Evolutionary conservation across 1,284 basidiomycete species (phyloP), one percentile per base, ranked within the genome.

Genomic region (Singerocomus inundabilis): DNA sequence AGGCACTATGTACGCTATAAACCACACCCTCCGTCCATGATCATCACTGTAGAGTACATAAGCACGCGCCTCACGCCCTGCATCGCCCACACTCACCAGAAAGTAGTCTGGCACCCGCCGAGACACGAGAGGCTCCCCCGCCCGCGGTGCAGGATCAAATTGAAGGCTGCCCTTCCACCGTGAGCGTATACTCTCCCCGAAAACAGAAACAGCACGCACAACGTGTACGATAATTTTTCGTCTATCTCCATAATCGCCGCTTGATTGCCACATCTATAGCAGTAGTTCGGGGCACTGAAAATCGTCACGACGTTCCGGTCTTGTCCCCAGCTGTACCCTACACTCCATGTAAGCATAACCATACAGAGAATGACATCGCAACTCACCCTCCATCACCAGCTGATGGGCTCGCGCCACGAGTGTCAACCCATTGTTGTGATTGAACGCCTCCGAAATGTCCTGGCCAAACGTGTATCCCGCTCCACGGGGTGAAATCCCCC

Each of bases 201-300:
- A 44, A 49, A 32, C 13, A 48, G 26, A 28, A 46, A 44, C 34
- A 33, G 25, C 15, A 78, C 88, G 51, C 61, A 90, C 89, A 93
- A 93, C 72, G 88, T 93, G 72, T 93, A 93, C 55, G 91, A 91
- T 81, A 95, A 78, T 78, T 94, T 94, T 81, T 99, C 97, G 73
- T 99, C 96, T 72, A 99, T 98, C 75, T 99, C 96, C 88, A 99
- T 97, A 70, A 99, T 99, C 43, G 97, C 97, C 42, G 96, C 96
- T 70, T 99, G 97, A 73, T 99, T 99, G 49, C 96, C 96, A 70
- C 97, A 99, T 69, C 97, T 83, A 79, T 99, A 99, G 75, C 97
- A 99, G 75, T 97, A 97, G 75, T 98, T 98, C 42, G 96, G 96
- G 61, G 96, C 96, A 57, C 95, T 98, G 78, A 98, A 99, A 69